Conservation (phyloP, 257 asterid species). For the Fraxinus excelsior region DNA sequence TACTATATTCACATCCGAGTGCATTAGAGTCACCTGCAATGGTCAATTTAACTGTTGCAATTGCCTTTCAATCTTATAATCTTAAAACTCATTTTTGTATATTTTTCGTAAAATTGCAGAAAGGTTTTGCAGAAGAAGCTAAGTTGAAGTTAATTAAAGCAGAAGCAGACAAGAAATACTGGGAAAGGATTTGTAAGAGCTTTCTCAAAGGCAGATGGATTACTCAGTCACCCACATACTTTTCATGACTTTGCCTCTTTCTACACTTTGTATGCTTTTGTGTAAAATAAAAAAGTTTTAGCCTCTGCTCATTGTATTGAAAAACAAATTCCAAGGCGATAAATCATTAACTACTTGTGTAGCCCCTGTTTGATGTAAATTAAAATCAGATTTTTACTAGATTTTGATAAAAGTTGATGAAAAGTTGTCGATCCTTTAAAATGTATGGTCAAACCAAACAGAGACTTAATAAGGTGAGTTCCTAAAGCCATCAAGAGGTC, state of each 20-base stretch:
- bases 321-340: background rate
- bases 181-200: constrained; percentile 62
- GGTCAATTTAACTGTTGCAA: too few species aligned
- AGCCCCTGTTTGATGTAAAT: too few species aligned
- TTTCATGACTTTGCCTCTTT: background rate
- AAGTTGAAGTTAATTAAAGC: constrained; percentile 37
- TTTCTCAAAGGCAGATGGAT: constrained; percentile 49
- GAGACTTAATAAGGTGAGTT: too few species aligned
- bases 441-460: too few species aligned
- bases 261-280: background rate
- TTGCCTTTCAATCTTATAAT: background rate
- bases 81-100: background rate
- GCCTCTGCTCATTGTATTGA: background rate
- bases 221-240: constrained; percentile 7
- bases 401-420: too few species aligned
- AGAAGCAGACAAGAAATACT: constrained; percentile 55
- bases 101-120: constrained; percentile 28
- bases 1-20: too few species aligned
- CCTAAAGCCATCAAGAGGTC: too few species aligned
- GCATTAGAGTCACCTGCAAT: too few species aligned
- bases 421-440: too few species aligned
- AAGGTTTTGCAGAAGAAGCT: constrained; percentile 51
- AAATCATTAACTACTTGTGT: too few species aligned
- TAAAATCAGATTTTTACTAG: too few species aligned
- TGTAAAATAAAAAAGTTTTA: background rate